Evolutionary conservation across 2,329 filamentous ascomycete species (phyloP).

Genomic region (Ascochyta fabae): DNA sequence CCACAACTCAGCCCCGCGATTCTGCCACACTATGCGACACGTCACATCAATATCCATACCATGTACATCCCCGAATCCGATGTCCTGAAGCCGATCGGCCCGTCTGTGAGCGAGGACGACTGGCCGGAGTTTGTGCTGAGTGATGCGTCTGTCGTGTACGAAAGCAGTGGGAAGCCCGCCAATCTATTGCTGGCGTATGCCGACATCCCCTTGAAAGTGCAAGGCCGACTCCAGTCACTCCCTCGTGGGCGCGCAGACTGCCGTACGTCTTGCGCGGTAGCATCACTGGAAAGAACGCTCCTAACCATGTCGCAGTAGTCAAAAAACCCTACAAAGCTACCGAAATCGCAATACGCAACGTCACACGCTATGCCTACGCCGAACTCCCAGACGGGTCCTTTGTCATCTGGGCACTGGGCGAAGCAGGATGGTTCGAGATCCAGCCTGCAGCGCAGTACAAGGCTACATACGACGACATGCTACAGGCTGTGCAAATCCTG

Average conservation of each 20-base stretch:
- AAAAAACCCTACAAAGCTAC: conserved; percentile 42
- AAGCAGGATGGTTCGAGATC: conserved; percentile 73
- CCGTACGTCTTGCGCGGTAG: conserved; percentile 27
- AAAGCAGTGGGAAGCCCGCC: conserved; percentile 56
- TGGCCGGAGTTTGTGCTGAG: conserved; percentile 69
- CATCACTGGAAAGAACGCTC: not conserved
- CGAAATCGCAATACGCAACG: conserved; percentile 62
- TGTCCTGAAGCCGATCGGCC: conserved; percentile 52
- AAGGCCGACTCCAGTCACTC: conserved; percentile 60
- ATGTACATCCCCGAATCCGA: conserved; percentile 44
- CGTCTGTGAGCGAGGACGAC: conserved; percentile 53
- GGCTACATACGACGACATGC: conserved; percentile 64
- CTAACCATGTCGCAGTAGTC: conserved; percentile 36
- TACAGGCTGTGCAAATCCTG: conserved; percentile 68
- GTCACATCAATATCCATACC: conserved; percentile 6
- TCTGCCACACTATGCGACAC: conserved; percentile 8
- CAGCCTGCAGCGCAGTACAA: conserved; percentile 65
- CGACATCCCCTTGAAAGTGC: conserved; percentile 66
- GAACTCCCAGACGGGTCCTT: conserved; percentile 62
- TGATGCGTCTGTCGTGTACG: conserved; percentile 67
- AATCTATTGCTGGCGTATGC: conserved; percentile 68
- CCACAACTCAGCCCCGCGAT: not conserved
- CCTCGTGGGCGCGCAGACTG: conserved; percentile 36
- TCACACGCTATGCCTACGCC: conserved; percentile 56
- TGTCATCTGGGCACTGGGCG: conserved; percentile 70